Base-by-base conservation (phyloP, 192 early-diverging fungal species). In the Obelidium mucronatum region DNA sequence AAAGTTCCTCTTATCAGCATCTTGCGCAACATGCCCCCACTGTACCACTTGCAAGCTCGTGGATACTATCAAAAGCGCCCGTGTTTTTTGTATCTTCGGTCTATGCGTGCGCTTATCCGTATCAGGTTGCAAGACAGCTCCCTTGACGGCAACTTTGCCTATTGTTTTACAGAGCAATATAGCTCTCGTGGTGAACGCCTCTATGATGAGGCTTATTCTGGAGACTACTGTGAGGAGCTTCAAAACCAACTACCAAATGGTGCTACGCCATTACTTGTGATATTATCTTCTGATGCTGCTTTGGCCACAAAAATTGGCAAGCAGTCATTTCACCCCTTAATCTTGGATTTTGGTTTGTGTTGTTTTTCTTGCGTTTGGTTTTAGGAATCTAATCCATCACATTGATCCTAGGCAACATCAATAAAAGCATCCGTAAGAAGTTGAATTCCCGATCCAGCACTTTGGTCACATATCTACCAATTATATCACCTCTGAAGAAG, bases 241-340 rank as follows among this genome's bases (percentile, higher is more conserved):
- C 56, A 59, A n/a, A 8, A 30, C 4, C 4, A 59, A n/a, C 4
- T 59, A 6, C 56, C 56, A 13, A 24, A 30, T 59, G 56, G 56
- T 5, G n/a, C 8, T 5, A 59, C 56, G 11, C 56, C 31, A 30
- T 24, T 59, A 13, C 56, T 59, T 5, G 5, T 59, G n/a, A 59
- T 13, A n/a, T 59, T 59, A 13, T 4, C 8, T 13, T 59, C 56
- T 59, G 56, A 59, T 59, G 56, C 56, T 59, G 56, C 56, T 8
- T n/a, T 59, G 8, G 56, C 56, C 5, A 59, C 56, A 13, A 59
- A 59, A 24, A 24, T 59, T 59, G 56, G 56, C 4, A 59, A 59
- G 56, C 56, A 59, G 24, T 59, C 56, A 17, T 44, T 44, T 44
- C 42, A 44, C 17, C 42, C 42, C 42, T 11, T 44, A 17, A 44